These are phyloP conservation scores for Pythium rhizo-oryzae DNA, from an alignment of 352 stramenopile species.

Conservation along the genomic window DNA sequence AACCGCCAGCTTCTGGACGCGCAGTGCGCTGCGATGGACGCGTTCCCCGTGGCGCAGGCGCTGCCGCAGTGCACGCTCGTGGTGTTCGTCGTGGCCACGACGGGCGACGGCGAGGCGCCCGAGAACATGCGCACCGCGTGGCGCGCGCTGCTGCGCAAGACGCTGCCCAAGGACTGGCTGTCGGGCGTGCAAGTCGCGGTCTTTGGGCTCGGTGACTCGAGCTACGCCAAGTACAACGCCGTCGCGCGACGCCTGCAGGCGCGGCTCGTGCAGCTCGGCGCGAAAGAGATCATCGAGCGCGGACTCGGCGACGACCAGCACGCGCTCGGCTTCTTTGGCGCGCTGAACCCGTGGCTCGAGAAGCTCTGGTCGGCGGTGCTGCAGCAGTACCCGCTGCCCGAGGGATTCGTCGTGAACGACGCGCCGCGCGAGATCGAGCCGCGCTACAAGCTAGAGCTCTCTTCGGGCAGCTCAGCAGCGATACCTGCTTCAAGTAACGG, in stretches of 20 bases:
- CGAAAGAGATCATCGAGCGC: conserved; percentile 66
- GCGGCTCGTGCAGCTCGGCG: conserved; percentile 87
- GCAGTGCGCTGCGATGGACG: conserved; percentile 66
- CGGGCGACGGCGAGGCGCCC: conserved; percentile 90
- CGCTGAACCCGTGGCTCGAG: conserved; percentile 81
- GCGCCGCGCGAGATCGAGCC: conserved; percentile 52
- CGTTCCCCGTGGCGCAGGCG: conserved; percentile 53
- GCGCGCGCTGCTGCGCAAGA: conserved; percentile 88
- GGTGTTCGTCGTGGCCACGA: conserved; percentile 92
- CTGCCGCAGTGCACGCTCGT: conserved; percentile 62
- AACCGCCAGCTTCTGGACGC: conserved; percentile 62
- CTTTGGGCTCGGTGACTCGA: conserved; percentile 93
- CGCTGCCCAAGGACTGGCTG: conserved; percentile 70
- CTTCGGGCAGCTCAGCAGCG: neutral
- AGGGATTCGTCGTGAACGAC: conserved; percentile 69
- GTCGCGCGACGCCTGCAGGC: conserved; percentile 84
- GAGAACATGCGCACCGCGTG: conserved; percentile 91
- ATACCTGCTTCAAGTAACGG: neutral
- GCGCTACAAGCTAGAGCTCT: conserved; percentile 45
- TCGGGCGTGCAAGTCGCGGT: conserved; percentile 74
- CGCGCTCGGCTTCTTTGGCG: conserved; percentile 82
- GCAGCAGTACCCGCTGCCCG: conserved; percentile 47
- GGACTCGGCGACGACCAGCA: conserved; percentile 91
- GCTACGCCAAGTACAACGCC: conserved; percentile 93
- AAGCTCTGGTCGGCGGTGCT: conserved; percentile 70